These are phyloP conservation scores for Symbiodinium natans DNA, from an alignment of 73 alveolate genomes.

Conservation along the genomic window DNA sequence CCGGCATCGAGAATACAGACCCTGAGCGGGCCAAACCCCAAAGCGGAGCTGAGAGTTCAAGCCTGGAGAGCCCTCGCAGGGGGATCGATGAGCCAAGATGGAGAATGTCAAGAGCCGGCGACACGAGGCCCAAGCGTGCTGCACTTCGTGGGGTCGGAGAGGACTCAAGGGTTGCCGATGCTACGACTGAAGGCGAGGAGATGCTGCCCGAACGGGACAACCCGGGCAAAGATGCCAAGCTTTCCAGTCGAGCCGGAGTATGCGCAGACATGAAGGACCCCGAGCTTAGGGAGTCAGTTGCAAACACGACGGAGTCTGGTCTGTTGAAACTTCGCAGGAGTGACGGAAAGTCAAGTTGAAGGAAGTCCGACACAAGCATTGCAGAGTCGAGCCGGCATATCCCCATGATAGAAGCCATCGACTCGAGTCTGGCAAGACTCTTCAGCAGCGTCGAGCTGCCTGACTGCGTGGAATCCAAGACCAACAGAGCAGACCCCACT, in stretches of 20 bases:
- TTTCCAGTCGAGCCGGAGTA: not conserved
- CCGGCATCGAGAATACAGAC: not conserved
- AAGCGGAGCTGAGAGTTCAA: not conserved
- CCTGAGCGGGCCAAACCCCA: not conserved
- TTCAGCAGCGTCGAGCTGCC: not conserved
- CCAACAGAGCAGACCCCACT: not conserved
- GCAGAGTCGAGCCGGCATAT: not conserved
- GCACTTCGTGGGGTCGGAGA: not conserved
- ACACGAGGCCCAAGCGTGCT: not conserved
- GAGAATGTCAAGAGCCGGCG: not conserved
- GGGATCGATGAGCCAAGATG: not conserved
- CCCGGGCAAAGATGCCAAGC: not conserved
- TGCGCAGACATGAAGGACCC: not conserved
- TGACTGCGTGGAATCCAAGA: not conserved
- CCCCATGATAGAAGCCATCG: not conserved
- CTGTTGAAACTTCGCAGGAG: not conserved
- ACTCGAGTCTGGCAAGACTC: not conserved
- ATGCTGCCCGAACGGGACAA: not conserved
- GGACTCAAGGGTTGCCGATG: not conserved
- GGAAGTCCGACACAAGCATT: not conserved
- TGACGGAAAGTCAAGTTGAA: not conserved
- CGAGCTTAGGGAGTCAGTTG: not conserved
- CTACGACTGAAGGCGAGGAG: slow-evolving; percentile 1
- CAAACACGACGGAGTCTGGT: not conserved
- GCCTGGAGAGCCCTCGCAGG: not conserved